Conservation (phyloP, 2,329 filamentous ascomycete species). For the Aureobasidium namibiae region DNA sequence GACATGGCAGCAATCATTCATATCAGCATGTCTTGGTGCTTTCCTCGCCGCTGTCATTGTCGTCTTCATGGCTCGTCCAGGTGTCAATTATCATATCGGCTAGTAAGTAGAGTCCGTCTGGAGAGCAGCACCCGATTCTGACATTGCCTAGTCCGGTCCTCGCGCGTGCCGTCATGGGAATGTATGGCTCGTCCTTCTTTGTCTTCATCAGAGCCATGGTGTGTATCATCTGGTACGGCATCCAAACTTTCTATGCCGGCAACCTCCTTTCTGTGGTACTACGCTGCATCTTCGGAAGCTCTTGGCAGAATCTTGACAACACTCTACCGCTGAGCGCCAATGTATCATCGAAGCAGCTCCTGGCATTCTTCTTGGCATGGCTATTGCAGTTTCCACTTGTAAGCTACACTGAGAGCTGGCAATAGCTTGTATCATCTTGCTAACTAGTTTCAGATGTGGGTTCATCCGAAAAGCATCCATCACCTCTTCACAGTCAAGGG, state of each 20-base stretch:
- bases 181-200: slow-evolving; percentile 31
- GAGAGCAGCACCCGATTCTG: background rate
- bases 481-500: slow-evolving; percentile 16
- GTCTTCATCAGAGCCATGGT: slow-evolving; percentile 31
- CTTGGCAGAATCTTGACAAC: slow-evolving; percentile 28
- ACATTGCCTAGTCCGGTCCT: background rate
- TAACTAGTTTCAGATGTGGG: slow-evolving; percentile 15
- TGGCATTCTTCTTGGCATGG: slow-evolving; percentile 23
- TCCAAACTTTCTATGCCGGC: slow-evolving; percentile 27
- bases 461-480: slow-evolving; percentile 22
- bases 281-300: slow-evolving; percentile 31
- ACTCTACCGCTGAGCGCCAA: slow-evolving; percentile 23
- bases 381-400: slow-evolving; percentile 26
- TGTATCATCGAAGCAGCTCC: slow-evolving; percentile 26
- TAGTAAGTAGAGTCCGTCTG: slow-evolving; percentile 1
- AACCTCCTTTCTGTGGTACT: slow-evolving; percentile 30
- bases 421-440: background rate
- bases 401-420: background rate
- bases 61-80: slow-evolving; percentile 14
- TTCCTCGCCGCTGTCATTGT: slow-evolving; percentile 12
- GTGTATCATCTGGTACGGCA: slow-evolving; percentile 33
- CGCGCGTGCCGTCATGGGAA: slow-evolving; percentile 15
- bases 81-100: slow-evolving; percentile 14
- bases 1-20: slow-evolving; percentile 15
- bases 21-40: slow-evolving; percentile 11